phyloP scores from a whole-genome alignment of 2,329 filamentous ascomycete genomes.

The Parastagonospora nodorum region DNA sequence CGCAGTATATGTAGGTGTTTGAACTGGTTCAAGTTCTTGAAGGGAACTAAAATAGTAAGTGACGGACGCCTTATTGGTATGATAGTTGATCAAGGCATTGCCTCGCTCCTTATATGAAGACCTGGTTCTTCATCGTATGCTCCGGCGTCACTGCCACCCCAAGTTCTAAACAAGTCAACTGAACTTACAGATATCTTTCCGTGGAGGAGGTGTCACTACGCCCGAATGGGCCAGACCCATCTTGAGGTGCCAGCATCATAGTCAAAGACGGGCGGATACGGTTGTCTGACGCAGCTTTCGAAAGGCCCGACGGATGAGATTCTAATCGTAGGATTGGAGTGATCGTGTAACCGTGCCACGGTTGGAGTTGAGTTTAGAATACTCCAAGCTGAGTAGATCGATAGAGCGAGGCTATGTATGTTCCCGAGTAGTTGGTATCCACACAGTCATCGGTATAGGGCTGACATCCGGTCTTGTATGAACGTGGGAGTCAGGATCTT shows the following conservation, averaged over 20 bases:
- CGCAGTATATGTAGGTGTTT: background rate
- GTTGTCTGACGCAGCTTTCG: slow-evolving; percentile 11
- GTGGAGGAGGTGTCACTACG: slow-evolving; percentile 12
- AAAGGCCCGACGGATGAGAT: slow-evolving; percentile 9
- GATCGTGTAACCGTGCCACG: slow-evolving; percentile 9
- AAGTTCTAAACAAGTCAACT: slow-evolving; percentile 10
- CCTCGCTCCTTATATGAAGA: slow-evolving; percentile 14
- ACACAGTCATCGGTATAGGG: slow-evolving; percentile 24
- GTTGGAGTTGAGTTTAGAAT: slow-evolving; percentile 10
- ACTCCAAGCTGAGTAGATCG: slow-evolving; percentile 21
- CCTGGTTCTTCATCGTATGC: slow-evolving; percentile 1
- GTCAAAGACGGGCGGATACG: slow-evolving; percentile 12
- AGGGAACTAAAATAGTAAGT: slow-evolving; percentile 9
- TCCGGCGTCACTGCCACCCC: slow-evolving; percentile 21
- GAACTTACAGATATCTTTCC: slow-evolving; percentile 19
- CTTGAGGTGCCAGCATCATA: slow-evolving; percentile 18
- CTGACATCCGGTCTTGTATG: slow-evolving; percentile 22
- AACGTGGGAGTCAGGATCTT: slow-evolving; percentile 4
- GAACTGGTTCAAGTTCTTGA: slow-evolving; percentile 5
- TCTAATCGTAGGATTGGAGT: slow-evolving; percentile 10
- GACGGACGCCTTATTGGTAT: slow-evolving; percentile 2
- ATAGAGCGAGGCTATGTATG: slow-evolving; percentile 24
- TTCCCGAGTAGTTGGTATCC: slow-evolving; percentile 14
- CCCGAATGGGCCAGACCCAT: slow-evolving; percentile 15
- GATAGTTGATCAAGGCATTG: slow-evolving; percentile 1